Conservation (phyloP, 163 green algal species). For the Chloroidium sp. region DNA sequence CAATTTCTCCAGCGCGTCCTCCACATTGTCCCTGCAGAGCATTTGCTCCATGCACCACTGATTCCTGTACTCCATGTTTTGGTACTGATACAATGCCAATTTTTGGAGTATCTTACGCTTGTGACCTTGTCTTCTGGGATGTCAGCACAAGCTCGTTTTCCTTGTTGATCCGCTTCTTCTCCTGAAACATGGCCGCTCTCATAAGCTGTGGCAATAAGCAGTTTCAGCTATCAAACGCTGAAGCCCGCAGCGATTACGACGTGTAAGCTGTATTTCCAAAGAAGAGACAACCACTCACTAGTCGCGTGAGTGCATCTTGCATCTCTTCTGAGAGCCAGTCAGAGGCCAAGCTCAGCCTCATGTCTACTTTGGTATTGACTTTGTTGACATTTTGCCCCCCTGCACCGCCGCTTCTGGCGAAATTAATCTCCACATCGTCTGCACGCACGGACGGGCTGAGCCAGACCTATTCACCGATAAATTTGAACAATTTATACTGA, state of each 20-base stretch:
- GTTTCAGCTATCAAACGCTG: too few relatives aligned
- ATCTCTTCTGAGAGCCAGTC: conserved; percentile 75
- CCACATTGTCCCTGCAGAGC: conserved; percentile 64
- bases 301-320: conserved; percentile 43
- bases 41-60: too few relatives aligned
- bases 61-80: not conserved
- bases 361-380: conserved; percentile 95
- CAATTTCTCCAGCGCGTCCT: conserved; percentile 75
- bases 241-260: not conserved
- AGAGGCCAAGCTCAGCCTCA: conserved; percentile 72
- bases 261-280: too few relatives aligned
- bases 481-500: too few relatives aligned
- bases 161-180: conserved; percentile 89
- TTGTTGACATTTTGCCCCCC: conserved; percentile 96
- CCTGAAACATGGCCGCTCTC: conserved; percentile 31
- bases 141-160: conserved; percentile 83
- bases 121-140: conserved; percentile 75
- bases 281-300: too few relatives aligned
- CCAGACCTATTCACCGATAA: too few relatives aligned
- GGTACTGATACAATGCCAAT: not conserved
- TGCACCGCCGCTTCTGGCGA: conserved; percentile 75
- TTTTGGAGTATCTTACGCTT: conserved; percentile 43
- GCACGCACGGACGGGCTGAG: conserved; percentile 4
- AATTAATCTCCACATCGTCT: conserved; percentile 83
- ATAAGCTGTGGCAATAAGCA: too few relatives aligned